Evolutionary conservation across 2,329 filamentous ascomycete species (phyloP), one percentile per base, ranked within the genome.

Genomic region (Nemania sp.): DNA sequence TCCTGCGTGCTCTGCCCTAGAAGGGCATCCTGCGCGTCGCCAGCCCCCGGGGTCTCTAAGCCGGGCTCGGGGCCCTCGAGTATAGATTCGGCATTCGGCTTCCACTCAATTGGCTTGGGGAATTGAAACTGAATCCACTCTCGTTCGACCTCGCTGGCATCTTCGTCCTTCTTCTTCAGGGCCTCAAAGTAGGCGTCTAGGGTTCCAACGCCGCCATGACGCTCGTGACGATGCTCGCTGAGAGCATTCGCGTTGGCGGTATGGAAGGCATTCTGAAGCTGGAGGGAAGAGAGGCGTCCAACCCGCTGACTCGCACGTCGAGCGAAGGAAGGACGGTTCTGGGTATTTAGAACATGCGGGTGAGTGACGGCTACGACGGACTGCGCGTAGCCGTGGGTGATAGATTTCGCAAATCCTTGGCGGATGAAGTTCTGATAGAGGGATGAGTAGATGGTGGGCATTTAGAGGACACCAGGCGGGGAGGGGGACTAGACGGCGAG

Each of bases 381-480:
- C 78, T 98, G 94, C 71, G 93, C 93, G 85, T 97, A 98, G 80
- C 94, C 94, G 86, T 98, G 92, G 77, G 92, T 94, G 78, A 98
- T 90, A 74, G 93, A 92, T 83, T 98, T 98, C 75, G 91, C 89
- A 80, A 97, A 90, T 89, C 91, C 93, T 85, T 94, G 91, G 83
- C 95, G 94, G 87, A 96, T 92, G 84, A 98, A 91, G 83, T 85
- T 88, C 80, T 86, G 83, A 79, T 87, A 88, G 68, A 89, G 80
- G 74, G 84, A 85, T 65, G 85, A 87, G 77, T 87, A 88, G 73
- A 87, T 86, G 79, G 86, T 86, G 79, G 86, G 87, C 94, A 97
- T 98, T 96, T 96, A 97, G 91, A 84, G 87, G 77, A 85, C 81
- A 76, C 88, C 86, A 77, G 77, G 79, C 72, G 81, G 83, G 82